Conservation (phyloP, 441 rosid genomes). For the California macrophylla region DNA sequence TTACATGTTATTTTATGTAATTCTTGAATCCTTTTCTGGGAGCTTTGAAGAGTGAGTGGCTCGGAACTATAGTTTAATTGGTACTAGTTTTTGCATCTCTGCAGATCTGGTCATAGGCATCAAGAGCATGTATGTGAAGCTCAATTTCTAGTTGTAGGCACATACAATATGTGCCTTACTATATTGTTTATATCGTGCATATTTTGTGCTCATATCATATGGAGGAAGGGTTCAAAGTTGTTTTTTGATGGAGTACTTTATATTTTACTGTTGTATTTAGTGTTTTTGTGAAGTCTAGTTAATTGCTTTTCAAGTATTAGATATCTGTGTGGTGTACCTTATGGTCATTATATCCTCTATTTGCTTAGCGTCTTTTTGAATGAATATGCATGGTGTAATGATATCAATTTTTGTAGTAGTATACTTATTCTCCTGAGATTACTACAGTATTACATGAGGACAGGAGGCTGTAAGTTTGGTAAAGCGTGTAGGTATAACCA, state of each 20-base stretch:
- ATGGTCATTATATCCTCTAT: not conserved
- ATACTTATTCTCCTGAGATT: constrained; percentile 21
- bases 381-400: not conserved
- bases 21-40: too few relatives aligned
- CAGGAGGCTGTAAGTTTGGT: constrained; percentile 94
- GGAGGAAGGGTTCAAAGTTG: not conserved
- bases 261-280: not conserved
- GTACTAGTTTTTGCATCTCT: not conserved
- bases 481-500: constrained; percentile 79
- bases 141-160: not conserved
- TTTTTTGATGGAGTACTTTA: not conserved
- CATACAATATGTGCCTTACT: not conserved
- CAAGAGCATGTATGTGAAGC: not conserved
- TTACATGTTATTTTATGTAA: too few relatives aligned
- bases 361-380: not conserved
- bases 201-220: not conserved
- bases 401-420: constrained; percentile 10
- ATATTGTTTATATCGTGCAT: not conserved
- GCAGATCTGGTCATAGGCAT: not conserved
- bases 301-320: not conserved
- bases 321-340: not conserved
- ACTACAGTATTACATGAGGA: constrained; percentile 72
- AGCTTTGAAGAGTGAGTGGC: too few relatives aligned
- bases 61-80: not conserved
- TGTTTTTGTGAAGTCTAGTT: not conserved